Evolutionary conservation across 768 basidiomycete species (phyloP).

Genomic region (Gelatoporia subvermispora): DNA sequence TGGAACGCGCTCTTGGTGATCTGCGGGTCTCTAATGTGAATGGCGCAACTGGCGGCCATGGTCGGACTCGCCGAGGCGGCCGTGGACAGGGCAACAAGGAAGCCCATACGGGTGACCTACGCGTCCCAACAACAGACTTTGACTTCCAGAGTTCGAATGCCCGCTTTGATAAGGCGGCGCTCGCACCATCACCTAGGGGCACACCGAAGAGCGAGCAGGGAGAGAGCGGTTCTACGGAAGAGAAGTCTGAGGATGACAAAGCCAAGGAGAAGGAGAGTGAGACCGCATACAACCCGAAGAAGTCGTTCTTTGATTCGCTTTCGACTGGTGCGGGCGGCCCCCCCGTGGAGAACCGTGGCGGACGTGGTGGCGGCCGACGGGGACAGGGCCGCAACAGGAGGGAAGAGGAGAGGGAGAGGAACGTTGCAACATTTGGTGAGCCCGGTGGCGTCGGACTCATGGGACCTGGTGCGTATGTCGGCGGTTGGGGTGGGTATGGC

Average conservation of each 20-base stretch:
- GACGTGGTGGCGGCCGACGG: conserved; percentile 40
- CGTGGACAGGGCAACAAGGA: conserved; percentile 33
- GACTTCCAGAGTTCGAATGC: conserved; percentile 78
- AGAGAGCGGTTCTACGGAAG: conserved; percentile 28
- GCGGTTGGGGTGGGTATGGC: conserved; percentile 72
- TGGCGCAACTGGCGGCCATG: conserved; percentile 13
- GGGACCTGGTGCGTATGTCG: conserved; percentile 76
- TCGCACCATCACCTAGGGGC: conserved; percentile 25
- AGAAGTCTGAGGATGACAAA: conserved; percentile 24
- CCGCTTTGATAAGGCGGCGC: conserved; percentile 71
- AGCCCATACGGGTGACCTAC: conserved; percentile 33
- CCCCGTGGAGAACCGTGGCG: conserved; percentile 33
- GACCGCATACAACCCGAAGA: conserved; percentile 67
- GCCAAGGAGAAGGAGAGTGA: conserved; percentile 35
- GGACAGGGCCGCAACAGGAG: conserved; percentile 61
- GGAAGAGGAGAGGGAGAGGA: conserved; percentile 80
- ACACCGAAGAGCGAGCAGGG: conserved; percentile 22
- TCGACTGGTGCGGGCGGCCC: conserved; percentile 44
- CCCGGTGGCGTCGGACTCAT: conserved; percentile 73
- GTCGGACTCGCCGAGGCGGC: conserved; percentile 20
- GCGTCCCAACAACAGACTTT: conserved; percentile 73
- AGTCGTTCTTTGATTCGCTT: conserved; percentile 77
- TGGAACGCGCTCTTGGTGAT: conserved; percentile 54
- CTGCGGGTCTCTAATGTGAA: conserved; percentile 30
- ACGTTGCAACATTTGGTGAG: conserved; percentile 85